These are phyloP conservation scores for Pestalotiopsis fici DNA, from an alignment of 2,329 filamentous ascomycete species.

Conservation along the genomic window DNA sequence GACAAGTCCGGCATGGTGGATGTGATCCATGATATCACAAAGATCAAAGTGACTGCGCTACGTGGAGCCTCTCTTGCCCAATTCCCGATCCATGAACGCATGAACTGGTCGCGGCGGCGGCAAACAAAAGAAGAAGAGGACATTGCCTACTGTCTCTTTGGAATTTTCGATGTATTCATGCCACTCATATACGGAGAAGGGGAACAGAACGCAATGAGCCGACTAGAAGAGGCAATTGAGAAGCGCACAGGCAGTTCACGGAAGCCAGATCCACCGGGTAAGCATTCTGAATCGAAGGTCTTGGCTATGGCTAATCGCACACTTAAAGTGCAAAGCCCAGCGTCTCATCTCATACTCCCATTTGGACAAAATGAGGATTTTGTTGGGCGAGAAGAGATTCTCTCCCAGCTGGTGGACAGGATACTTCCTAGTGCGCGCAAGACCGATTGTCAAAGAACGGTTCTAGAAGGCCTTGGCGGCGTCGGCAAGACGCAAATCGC, in stretches of 20 bases:
- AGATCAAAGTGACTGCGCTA: neutral
- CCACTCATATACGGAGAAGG: neutral
- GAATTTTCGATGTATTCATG: neutral
- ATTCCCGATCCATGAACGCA: neutral
- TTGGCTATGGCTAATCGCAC: neutral
- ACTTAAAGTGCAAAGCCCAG: neutral
- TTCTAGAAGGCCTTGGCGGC: conserved; percentile 14
- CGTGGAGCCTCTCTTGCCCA: neutral
- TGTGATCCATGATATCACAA: neutral
- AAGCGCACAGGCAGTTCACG: neutral
- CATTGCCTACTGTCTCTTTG: neutral
- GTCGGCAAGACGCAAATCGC: conserved; percentile 40
- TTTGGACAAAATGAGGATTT: conserved; percentile 6
- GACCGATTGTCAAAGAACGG: conserved; percentile 24
- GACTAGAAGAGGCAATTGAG: neutral
- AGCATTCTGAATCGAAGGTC: neutral
- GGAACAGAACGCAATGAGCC: neutral
- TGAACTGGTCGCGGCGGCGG: neutral
- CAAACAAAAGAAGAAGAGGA: neutral
- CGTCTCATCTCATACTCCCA: neutral
- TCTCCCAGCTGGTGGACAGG: neutral
- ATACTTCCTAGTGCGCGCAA: neutral
- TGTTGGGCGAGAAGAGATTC: neutral
- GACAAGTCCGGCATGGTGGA: neutral
- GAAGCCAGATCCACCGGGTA: neutral